These are phyloP conservation scores for Coprinellus aureogranulatus DNA, from an alignment of 768 basidiomycete genomes.

Conservation along the genomic window DNA sequence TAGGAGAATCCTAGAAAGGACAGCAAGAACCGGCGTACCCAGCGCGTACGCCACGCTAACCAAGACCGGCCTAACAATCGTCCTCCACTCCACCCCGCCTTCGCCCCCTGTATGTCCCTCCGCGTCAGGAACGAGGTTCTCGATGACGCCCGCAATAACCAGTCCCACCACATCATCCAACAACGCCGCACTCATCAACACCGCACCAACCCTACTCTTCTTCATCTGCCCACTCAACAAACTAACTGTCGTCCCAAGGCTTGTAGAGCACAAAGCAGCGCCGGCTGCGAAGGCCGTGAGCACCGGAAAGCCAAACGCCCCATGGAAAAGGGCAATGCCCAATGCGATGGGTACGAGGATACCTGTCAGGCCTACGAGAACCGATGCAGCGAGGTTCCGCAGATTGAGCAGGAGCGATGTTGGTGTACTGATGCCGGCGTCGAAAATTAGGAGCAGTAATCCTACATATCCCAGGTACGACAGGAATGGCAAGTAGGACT, in stretches of 20 bases:
- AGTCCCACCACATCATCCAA: conserved; percentile 66
- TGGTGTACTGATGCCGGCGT: conserved; percentile 59
- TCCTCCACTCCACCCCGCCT: conserved; percentile 22
- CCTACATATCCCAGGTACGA: conserved; percentile 43
- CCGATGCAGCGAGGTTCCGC: conserved; percentile 44
- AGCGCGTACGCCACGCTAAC: conserved; percentile 52
- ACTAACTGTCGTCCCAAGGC: conserved; percentile 65
- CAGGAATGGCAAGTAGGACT: conserved; percentile 41
- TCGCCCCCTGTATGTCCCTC: too few relatives aligned
- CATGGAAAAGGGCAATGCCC: conserved; percentile 42
- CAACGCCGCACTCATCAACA: conserved; percentile 60
- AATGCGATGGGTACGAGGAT: conserved; percentile 49
- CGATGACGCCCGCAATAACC: conserved; percentile 55
- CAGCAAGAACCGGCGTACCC: conserved; percentile 33
- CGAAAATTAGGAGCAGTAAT: conserved; percentile 52
- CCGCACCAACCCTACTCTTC: conserved; percentile 50
- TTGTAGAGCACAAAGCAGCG: conserved; percentile 60
- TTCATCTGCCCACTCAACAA: conserved; percentile 50
- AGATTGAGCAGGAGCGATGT: conserved; percentile 37
- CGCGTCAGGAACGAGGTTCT: conserved; percentile 30
- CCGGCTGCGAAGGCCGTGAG: conserved; percentile 61
- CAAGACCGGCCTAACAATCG: conserved; percentile 53
- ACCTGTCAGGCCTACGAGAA: conserved; percentile 49
- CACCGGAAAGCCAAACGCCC: conserved; percentile 37
- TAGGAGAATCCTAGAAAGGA: background rate